Conservation (phyloP, 306 rosid species). For the Trifolium fragiferum region DNA sequence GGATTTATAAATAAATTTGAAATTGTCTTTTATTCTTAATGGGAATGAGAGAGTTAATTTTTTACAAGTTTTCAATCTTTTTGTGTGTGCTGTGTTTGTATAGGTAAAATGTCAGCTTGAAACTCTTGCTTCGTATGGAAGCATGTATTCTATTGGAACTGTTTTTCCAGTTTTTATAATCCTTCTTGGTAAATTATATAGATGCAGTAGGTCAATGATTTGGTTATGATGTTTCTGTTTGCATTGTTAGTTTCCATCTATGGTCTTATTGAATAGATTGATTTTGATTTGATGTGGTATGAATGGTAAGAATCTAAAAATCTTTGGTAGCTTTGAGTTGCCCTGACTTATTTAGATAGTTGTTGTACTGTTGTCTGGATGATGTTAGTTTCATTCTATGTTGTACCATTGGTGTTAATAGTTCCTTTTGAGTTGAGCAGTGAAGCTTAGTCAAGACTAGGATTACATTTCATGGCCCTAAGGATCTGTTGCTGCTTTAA, state of each 20-base stretch:
- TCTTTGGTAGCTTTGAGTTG: slow-evolving; percentile 24
- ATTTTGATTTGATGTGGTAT: too few relatives aligned
- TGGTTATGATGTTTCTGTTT: too few relatives aligned
- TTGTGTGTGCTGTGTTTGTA: slow-evolving; percentile 37
- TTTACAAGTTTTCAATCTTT: slow-evolving; percentile 39
- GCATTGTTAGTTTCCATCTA: too few relatives aligned
- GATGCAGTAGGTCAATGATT: too few relatives aligned
- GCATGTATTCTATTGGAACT: slow-evolving; percentile 85
- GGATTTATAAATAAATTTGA: too few relatives aligned
- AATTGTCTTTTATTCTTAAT: too few relatives aligned
- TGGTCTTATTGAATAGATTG: too few relatives aligned
- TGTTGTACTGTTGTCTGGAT: slow-evolving; percentile 40
- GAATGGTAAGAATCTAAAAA: slow-evolving; percentile 30
- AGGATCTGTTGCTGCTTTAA: slow-evolving; percentile 22
- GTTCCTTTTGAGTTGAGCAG: slow-evolving; percentile 12
- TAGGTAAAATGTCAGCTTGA: slow-evolving; percentile 88
- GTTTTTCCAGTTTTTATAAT: slow-evolving; percentile 64
- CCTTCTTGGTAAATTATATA: slow-evolving; percentile 65
- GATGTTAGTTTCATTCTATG: slow-evolving; percentile 23
- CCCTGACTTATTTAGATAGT: slow-evolving; percentile 20
- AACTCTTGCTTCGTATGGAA: slow-evolving; percentile 81
- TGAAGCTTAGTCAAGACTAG: slow-evolving; percentile 30
- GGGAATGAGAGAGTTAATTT: too few relatives aligned
- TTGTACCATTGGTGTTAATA: slow-evolving; percentile 1
- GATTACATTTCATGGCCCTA: not conserved